Percentiles rank a stretch among this genome's conserved stretches.
Conservation (phyloP, 1,284 basidiomycete genomes). For the Neolentinus lepideus region DNA sequence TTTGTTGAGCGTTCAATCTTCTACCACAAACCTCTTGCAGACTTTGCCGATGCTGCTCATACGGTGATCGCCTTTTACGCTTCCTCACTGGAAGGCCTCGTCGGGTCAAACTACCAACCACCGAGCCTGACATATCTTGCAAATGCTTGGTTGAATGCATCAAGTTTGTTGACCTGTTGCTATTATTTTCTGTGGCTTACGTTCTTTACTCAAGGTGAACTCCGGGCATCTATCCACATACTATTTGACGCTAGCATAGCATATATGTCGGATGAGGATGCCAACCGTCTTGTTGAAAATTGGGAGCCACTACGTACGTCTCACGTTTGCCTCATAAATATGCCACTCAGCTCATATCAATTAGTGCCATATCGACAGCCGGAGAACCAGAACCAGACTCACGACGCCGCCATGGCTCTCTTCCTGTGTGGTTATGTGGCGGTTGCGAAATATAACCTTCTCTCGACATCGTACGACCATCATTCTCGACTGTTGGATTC, state of each 20-base stretch:
- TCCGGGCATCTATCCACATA: constrained; percentile 67
- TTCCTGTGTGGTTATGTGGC: constrained; percentile 83
- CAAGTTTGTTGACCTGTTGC: constrained; percentile 37
- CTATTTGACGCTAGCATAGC: constrained; percentile 72
- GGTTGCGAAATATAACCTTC: constrained; percentile 70
- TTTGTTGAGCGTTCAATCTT: not conserved
- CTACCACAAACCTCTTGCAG: constrained; percentile 28
- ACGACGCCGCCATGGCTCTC: constrained; percentile 58
- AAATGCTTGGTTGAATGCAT: constrained; percentile 66
- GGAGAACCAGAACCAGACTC: constrained; percentile 43
- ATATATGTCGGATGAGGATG: constrained; percentile 60
- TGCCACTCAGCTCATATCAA: constrained; percentile 9
- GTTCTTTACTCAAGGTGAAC: constrained; percentile 41
- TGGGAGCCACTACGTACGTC: constrained; percentile 66
- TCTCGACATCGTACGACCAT: constrained; percentile 57
- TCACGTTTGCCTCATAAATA: not conserved
- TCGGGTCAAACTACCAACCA: constrained; percentile 52
- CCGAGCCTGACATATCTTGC: constrained; percentile 73
- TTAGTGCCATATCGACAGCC: constrained; percentile 69
- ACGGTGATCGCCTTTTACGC: constrained; percentile 76
- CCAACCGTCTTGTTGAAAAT: constrained; percentile 49
- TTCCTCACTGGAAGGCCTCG: constrained; percentile 50
- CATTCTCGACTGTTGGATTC: not conserved
- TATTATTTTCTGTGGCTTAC: not conserved
- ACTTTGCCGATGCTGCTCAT: constrained; percentile 55